Conservation (phyloP, 495 filamentous ascomycete genomes). For the Trichoderma asperelloides region DNA sequence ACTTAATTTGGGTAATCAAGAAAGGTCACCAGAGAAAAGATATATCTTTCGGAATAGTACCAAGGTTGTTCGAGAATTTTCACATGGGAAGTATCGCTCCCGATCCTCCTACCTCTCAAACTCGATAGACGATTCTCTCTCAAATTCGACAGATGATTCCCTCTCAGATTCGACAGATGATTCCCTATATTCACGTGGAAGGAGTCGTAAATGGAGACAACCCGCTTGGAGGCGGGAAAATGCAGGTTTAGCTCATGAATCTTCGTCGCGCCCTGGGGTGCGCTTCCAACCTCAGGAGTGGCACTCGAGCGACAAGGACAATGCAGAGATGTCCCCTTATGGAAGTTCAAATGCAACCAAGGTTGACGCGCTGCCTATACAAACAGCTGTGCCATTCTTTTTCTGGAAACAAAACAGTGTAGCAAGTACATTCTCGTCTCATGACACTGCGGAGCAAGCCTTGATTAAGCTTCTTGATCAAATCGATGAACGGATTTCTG, state of each 20-base stretch:
- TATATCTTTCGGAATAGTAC: not conserved
- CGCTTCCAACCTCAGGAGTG: not conserved
- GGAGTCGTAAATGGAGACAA: not conserved
- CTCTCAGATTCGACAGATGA: not conserved
- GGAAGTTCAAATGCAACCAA: not conserved
- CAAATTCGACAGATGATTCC: not conserved
- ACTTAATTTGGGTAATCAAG: not conserved
- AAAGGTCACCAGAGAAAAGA: not conserved
- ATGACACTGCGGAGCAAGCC: not conserved
- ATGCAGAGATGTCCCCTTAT: not conserved
- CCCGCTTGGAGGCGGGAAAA: not conserved
- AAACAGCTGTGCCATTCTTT: not conserved
- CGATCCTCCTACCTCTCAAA: not conserved
- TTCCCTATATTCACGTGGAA: not conserved
- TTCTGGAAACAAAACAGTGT: not conserved
- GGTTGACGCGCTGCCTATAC: not conserved
- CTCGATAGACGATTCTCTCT: not conserved
- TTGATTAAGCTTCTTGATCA: not conserved
- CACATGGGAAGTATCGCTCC: not conserved
- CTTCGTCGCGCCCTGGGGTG: not conserved
- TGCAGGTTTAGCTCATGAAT: not conserved
- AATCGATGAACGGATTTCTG: not conserved
- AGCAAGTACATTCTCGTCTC: not conserved
- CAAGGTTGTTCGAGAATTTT: not conserved
- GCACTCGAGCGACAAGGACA: not conserved